Conservation (phyloP, 129 eudicot genomes). For the Centrapalus pauciflorus region DNA sequence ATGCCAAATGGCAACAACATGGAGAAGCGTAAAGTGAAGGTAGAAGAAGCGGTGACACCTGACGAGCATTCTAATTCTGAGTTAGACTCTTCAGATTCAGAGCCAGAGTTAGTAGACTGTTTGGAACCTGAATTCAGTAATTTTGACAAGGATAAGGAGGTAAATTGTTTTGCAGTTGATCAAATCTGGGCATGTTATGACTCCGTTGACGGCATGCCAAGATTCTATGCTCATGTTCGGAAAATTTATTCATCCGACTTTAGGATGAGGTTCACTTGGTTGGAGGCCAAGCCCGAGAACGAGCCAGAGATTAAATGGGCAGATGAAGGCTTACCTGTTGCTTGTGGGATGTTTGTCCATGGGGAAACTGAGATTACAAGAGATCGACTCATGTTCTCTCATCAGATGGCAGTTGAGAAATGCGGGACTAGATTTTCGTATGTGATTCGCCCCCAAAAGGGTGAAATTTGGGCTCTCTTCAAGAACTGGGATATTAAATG, state of each 20-base stretch:
- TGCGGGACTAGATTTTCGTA: slow-evolving; percentile 23
- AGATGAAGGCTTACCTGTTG: slow-evolving; percentile 50
- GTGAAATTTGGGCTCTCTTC: slow-evolving; percentile 85
- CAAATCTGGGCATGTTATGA: slow-evolving; percentile 93
- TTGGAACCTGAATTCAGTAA: slow-evolving; percentile 66
- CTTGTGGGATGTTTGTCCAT: slow-evolving; percentile 50
- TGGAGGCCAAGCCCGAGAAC: slow-evolving; percentile 52
- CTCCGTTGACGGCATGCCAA: slow-evolving; percentile 67
- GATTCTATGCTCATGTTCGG: slow-evolving; percentile 62
- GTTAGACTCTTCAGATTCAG: slow-evolving; percentile 14
- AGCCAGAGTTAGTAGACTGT: slow-evolving; percentile 24
- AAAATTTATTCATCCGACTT: slow-evolving; percentile 38
- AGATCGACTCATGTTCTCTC: slow-evolving; percentile 62
- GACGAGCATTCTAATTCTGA: slow-evolving; percentile 13
- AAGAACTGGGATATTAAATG: slow-evolving; percentile 77
- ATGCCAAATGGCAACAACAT: slow-evolving; percentile 4
- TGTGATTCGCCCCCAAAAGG: slow-evolving; percentile 52
- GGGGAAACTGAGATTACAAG: slow-evolving; percentile 37
- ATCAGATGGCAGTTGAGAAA: slow-evolving; percentile 41
- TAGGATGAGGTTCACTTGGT: slow-evolving; percentile 58
- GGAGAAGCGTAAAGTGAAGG: background rate
- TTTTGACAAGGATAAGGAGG: slow-evolving; percentile 55
- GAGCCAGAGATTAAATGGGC: slow-evolving; percentile 47
- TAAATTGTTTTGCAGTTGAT: slow-evolving; percentile 45
- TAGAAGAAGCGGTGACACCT: background rate